Base-by-base conservation (phyloP, 202 grass and related monocot species). In the Hordeum pubiflorum region DNA sequence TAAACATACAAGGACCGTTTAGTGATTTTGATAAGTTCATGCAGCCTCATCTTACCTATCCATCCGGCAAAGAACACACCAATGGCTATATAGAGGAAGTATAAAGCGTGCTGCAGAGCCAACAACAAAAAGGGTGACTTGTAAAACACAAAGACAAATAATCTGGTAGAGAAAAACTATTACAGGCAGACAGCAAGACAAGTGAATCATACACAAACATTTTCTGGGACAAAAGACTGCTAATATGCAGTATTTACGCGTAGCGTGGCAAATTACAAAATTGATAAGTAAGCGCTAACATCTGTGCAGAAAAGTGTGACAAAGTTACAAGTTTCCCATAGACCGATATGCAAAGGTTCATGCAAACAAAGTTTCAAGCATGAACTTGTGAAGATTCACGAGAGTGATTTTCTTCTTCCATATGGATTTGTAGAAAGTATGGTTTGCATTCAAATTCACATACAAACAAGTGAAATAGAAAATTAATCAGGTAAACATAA, bases 61-160 rank as follows among this genome's bases (percentile, higher is more conserved):
- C 95, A 98, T 60, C 88, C 95, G 36, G 95, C 92, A 87, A 93
- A 75, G 69, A 98, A 87, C 55, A 98, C 95, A 34, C 90, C 88
- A 78, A 89, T 74, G 63, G 92, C 90, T 83, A 98, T 98, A 69
- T 98, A 98, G 74, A 98, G 80, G 72, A 98, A 92, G 71, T 98
- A 91, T 21, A 98, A 80, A 40, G 91, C 90, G 10, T 94, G 90
- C 95, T 98, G 92, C 84, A 60, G 40, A 84, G 38, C 21, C 59
- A 74, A 89, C 50, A 56, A 63, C 3, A 10, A 86, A 46, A n/a
- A 66, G n/a, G 3, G 20, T 37, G 29, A 80, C 46, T 38, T 59
- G 4, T 60, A 71, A 52, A 71, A 59, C 36, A 69, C 37, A 68
- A 23, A 66, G 5, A 22, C 36, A 43, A 27, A 41, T 27, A 83